These are phyloP conservation scores for Paxillus involutus DNA, from an alignment of 768 basidiomycete species.

Conservation along the genomic window DNA sequence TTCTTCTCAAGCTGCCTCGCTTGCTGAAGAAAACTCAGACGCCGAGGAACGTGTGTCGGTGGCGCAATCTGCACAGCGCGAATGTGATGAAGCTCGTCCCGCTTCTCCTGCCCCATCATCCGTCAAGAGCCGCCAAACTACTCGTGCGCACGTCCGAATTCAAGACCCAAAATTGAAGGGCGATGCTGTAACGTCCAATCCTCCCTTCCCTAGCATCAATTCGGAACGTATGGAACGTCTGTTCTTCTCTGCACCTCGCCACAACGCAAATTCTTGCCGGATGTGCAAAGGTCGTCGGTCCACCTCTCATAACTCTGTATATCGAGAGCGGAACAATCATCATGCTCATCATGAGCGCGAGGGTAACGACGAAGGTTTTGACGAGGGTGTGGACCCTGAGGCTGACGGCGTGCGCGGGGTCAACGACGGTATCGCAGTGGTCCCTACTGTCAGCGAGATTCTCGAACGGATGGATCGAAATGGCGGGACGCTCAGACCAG, in stretches of 20 bases:
- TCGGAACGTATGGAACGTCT: constrained; percentile 75
- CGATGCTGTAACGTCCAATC: constrained; percentile 30
- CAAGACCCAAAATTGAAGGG: constrained; percentile 3
- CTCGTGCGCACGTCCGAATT: neutral
- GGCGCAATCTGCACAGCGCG: neutral
- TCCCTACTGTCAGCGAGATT: constrained; percentile 23
- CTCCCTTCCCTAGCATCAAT: constrained; percentile 82
- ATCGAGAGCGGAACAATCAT: constrained; percentile 40
- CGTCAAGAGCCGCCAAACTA: neutral
- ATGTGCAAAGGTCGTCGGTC: constrained; percentile 55
- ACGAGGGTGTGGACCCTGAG: constrained; percentile 7
- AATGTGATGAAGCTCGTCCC: neutral
- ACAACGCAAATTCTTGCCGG: constrained; percentile 65
- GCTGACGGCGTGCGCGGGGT: constrained; percentile 1
- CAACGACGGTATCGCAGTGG: constrained; percentile 5
- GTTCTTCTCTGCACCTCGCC: constrained; percentile 79
- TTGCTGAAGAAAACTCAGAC: neutral
- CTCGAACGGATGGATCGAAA: constrained; percentile 25
- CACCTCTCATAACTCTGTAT: constrained; percentile 39
- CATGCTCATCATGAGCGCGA: neutral
- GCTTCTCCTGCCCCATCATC: neutral
- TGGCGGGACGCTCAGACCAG: constrained; percentile 18
- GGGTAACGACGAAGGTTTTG: constrained; percentile 15
- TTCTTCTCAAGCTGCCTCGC: constrained; percentile 1
- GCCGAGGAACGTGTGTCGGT: neutral